Conservation (phyloP, 2,329 filamentous ascomycete genomes). For the Colletotrichum sp. region DNA sequence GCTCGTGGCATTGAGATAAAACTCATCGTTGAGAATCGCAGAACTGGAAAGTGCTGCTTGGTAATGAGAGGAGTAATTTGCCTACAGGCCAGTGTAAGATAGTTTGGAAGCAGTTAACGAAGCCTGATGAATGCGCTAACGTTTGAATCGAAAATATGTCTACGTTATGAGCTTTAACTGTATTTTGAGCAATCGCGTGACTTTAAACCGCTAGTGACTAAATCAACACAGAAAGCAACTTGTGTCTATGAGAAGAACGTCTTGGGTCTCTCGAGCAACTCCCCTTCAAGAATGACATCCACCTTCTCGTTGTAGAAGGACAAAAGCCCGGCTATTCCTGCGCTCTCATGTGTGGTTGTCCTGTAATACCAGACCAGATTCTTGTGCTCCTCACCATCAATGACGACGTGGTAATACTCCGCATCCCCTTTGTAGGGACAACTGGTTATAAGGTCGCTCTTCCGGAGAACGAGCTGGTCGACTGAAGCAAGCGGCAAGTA, state of each 20-base stretch:
- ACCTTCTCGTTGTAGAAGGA: slow-evolving; percentile 76
- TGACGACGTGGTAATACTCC: slow-evolving; percentile 62
- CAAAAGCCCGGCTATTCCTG: slow-evolving; percentile 56
- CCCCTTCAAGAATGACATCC: slow-evolving; percentile 63
- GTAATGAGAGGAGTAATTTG: background rate
- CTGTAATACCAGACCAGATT: slow-evolving; percentile 69
- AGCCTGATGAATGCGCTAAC: background rate
- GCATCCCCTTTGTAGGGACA: slow-evolving; percentile 75
- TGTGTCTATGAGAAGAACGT: slow-evolving; percentile 22
- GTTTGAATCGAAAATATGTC: background rate
- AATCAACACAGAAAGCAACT: background rate
- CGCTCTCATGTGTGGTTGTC: slow-evolving; percentile 61
- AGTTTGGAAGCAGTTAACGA: background rate
- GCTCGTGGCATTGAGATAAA: background rate
- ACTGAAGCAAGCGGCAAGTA: slow-evolving; percentile 62
- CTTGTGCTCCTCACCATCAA: slow-evolving; percentile 47
- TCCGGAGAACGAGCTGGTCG: slow-evolving; percentile 46
- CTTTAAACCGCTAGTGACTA: no score
- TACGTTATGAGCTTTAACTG: accelerated
- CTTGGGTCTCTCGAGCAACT: slow-evolving; percentile 34
- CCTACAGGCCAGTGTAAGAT: background rate
- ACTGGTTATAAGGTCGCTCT: slow-evolving; percentile 56
- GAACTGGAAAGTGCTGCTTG: background rate
- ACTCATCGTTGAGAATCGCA: background rate
- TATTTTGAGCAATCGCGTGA: background rate